Base-by-base conservation (phyloP, 208 protist genomes). In the Leishmania tarentolae region DNA sequence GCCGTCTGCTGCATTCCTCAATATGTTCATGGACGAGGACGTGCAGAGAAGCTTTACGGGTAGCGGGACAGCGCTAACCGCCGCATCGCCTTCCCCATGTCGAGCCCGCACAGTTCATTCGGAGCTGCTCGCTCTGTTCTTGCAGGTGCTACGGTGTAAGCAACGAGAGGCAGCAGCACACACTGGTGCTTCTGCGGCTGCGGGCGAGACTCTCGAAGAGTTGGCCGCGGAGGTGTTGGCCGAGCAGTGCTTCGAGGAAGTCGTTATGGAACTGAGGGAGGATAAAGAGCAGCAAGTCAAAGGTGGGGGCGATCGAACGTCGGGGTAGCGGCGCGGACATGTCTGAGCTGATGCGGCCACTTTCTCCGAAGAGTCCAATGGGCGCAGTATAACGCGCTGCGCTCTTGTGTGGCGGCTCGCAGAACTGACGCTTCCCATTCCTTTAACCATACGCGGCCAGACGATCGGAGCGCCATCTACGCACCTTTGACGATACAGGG, bases 121-220 rank as follows among this genome's bases (percentile, higher is more conserved):
- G 0, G 81, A 80, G 35, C 37, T 84, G 76, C 46, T 84, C 6
- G 37, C 40, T 28, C 19, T 80, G 4, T 81, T 66, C 13, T 21
- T 42, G 0, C 53, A 44, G 17, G 56, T 78, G 57, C 21, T 84
- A 61, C n/a, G 19, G 19, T 0, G 73, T 0, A 77, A 81, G 52
- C 73, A 73, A 35, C n/a, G 47, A 35, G 81, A 80, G 66, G 11
- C 9, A 21, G n/a, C 15, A 17, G 75, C 7, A 17, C 37, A 17
- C 37, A n/a, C 19, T 35, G 65, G 19, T 40, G 31, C 31, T 70
- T 31, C 65, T 70, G 65, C 65, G 46, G 0, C n/a, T n/a, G n/a
- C 74, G 13, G 31, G 8, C 21, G 42, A 28, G 44, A 76, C 75
- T 17, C 40, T 83, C 1, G 80, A 83, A 21, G 75, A 79, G 37